A percentile compares a stretch with the other conserved stretches of the same genome.
Conservation (phyloP, 1,139 yeast species). For the Candida gigantensis region DNA sequence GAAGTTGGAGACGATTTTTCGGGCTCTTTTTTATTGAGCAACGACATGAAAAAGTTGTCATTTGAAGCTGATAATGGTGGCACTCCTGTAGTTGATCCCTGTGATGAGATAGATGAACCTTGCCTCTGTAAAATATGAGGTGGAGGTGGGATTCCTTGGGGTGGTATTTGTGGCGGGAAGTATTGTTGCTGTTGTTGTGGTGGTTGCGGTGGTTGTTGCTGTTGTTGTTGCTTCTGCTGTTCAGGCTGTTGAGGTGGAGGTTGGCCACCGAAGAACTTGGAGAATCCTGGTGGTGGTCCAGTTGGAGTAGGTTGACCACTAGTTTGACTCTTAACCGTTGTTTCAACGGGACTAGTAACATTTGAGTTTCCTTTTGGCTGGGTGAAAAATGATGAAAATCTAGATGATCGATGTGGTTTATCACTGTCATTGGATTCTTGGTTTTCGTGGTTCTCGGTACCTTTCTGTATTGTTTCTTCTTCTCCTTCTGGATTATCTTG, state of each 20-base stretch:
- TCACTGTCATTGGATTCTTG: no score
- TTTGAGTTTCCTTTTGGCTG: slow-evolving; percentile 8
- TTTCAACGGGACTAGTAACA: slow-evolving; percentile 6
- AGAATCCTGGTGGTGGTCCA: slow-evolving; percentile 19
- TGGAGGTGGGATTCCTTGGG: slow-evolving; percentile 6
- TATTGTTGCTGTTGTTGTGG: slow-evolving; percentile 3
- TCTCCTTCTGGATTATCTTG: slow-evolving; percentile 23
- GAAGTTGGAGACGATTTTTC: slow-evolving; percentile 10
- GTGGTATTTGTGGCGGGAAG: no score
- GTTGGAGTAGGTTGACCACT: slow-evolving; percentile 5
- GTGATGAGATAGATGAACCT: slow-evolving; percentile 8
- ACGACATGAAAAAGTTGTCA: slow-evolving; percentile 56
- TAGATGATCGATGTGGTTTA: slow-evolving; percentile 29
- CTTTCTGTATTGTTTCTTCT: slow-evolving; percentile 9
- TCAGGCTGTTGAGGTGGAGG: slow-evolving; percentile 4
- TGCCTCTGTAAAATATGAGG: slow-evolving; percentile 7
- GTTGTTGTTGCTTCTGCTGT: slow-evolving; percentile 6
- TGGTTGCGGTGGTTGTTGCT: slow-evolving; percentile 7
- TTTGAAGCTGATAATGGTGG: slow-evolving; percentile 22
- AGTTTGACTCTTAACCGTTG: slow-evolving; percentile 8
- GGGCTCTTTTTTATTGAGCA: slow-evolving; percentile 41
- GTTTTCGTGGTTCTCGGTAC: slow-evolving; percentile 13
- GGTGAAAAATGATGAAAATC: slow-evolving; percentile 49
- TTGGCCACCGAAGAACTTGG: slow-evolving; percentile 16
- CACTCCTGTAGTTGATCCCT: slow-evolving; percentile 9